Evolutionary conservation across 1,284 basidiomycete genomes (phyloP).

Genomic region (Takashimella tepidaria): DNA sequence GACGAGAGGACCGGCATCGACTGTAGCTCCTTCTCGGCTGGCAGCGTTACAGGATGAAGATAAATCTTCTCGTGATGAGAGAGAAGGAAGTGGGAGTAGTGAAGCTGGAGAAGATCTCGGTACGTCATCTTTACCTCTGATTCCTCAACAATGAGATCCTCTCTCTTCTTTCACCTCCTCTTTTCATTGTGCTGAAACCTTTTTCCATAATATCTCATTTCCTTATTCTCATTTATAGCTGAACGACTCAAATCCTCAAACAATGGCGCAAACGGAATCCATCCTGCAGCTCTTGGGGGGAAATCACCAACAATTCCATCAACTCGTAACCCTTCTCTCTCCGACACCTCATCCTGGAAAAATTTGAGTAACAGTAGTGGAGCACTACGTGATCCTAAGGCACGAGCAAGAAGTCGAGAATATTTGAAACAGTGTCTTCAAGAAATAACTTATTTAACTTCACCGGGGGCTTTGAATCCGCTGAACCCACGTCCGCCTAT

Average conservation of each 20-base stretch:
- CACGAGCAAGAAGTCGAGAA: slow-evolving; percentile 86
- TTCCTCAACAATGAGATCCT: no score
- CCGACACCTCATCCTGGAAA: slow-evolving; percentile 55
- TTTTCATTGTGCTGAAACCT: not conserved
- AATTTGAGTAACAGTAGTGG: slow-evolving; percentile 51
- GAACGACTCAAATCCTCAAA: slow-evolving; percentile 10
- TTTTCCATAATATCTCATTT: not conserved
- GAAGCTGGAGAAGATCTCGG: slow-evolving; percentile 39
- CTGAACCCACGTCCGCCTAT: slow-evolving; percentile 70
- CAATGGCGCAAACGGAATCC: slow-evolving; percentile 28
- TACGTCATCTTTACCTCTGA: slow-evolving; percentile 1
- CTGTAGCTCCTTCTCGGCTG: slow-evolving; percentile 41
- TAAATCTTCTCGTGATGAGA: slow-evolving; percentile 28
- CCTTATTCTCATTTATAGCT: not conserved
- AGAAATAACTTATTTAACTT: slow-evolving; percentile 96
- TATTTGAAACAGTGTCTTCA: slow-evolving; percentile 98
- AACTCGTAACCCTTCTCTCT: slow-evolving; percentile 16
- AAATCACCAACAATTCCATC: slow-evolving; percentile 18
- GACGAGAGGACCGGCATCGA: slow-evolving; percentile 10
- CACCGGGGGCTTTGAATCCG: slow-evolving; percentile 93
- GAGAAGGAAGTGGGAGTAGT: slow-evolving; percentile 41
- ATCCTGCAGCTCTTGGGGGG: slow-evolving; percentile 21
- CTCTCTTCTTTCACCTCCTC: not conserved
- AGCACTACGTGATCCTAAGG: slow-evolving; percentile 80
- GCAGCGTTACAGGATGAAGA: slow-evolving; percentile 45